phyloP scores from a whole-genome alignment of 2,329 filamentous ascomycete species.

The Oidium heveae region DNA sequence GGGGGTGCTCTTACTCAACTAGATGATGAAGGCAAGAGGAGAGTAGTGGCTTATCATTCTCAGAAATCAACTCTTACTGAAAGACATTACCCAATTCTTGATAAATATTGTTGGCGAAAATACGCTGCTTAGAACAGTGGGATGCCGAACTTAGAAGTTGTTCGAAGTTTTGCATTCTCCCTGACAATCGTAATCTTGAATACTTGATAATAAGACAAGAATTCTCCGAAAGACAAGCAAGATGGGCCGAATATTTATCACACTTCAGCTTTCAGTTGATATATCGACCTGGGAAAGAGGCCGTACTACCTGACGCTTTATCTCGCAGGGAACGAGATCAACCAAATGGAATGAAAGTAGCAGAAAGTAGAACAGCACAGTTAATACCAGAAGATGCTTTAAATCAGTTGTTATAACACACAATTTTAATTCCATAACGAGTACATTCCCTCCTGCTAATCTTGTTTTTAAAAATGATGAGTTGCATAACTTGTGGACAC shows the following conservation, averaged over 20 bases:
- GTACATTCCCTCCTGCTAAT: neutral
- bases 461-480: neutral
- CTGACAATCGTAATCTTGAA: neutral
- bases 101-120: conserved; percentile 2
- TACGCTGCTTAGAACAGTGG: neutral
- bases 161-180: neutral
- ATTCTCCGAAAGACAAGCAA: neutral
- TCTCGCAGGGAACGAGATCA: neutral
- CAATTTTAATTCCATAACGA: neutral
- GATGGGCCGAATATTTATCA: neutral
- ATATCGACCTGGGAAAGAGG: no score
- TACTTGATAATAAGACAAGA: neutral
- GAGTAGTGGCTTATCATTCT: conserved; percentile 1
- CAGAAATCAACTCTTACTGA: no score
- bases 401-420: neutral
- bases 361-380: no score
- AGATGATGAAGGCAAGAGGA: conserved; percentile 1
- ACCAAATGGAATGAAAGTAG: no score
- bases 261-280: neutral
- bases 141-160: neutral
- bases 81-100: conserved; percentile 1
- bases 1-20: conserved; percentile 1
- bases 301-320: neutral
- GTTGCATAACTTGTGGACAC: neutral
- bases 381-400: neutral